These are phyloP conservation scores for Dacryopinax primogenitus DNA, from an alignment of 768 basidiomycete genomes.

Conservation along the genomic window DNA sequence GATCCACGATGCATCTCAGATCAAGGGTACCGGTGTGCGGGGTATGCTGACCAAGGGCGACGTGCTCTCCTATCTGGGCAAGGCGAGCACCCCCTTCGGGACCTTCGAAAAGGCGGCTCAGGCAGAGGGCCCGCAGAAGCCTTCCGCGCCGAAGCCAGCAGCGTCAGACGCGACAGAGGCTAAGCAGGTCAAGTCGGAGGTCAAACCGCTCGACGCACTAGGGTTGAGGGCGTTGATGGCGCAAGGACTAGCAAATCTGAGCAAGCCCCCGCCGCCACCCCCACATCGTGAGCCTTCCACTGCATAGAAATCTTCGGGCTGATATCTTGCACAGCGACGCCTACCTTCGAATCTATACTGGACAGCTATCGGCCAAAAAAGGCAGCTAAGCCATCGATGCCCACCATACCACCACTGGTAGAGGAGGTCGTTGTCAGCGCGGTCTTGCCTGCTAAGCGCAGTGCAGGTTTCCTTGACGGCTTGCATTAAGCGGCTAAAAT, in stretches of 20 bases:
- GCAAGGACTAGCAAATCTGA: constrained; percentile 8
- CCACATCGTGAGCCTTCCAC: background rate
- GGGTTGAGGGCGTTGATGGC: constrained; percentile 13
- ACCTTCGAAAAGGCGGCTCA: constrained; percentile 41
- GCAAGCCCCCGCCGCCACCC: constrained; percentile 3
- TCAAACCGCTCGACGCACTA: constrained; percentile 12
- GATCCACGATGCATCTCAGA: constrained; percentile 45
- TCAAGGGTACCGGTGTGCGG: constrained; percentile 78
- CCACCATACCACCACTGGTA: background rate
- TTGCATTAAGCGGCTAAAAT: background rate
- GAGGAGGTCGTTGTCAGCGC: background rate
- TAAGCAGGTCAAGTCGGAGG: constrained; percentile 9
- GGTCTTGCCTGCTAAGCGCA: background rate
- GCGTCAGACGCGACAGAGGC: too few relatives aligned
- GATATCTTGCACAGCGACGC: background rate
- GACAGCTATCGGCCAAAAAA: constrained; percentile 16
- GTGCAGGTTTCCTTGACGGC: background rate
- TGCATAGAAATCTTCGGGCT: background rate
- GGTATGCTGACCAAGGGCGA: constrained; percentile 98
- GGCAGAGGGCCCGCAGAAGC: constrained; percentile 10
- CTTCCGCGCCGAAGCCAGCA: background rate
- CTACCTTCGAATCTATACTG: constrained; percentile 17
- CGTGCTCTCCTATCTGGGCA: constrained; percentile 72
- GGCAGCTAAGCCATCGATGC: background rate
- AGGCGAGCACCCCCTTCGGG: constrained; percentile 63